A percentile compares a stretch with the other conserved stretches of the same genome.
phyloP scores from a whole-genome alignment of 2,329 filamentous ascomycete species.

The Neofusicoccum laricinum region DNA sequence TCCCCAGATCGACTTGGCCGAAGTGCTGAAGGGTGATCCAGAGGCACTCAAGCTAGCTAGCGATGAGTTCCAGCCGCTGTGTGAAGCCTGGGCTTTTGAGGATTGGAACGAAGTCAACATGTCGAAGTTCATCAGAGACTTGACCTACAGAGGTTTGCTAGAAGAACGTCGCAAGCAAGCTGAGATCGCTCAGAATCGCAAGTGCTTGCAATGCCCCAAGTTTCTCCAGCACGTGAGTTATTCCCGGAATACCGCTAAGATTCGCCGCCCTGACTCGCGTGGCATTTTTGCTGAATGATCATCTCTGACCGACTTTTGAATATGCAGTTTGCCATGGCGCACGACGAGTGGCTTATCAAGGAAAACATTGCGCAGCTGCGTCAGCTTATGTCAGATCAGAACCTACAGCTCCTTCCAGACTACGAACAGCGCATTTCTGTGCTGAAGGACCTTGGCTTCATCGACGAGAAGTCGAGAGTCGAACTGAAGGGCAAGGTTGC shows the following conservation, averaged over 20 bases:
- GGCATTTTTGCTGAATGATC: slow-evolving; percentile 22
- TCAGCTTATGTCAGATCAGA: slow-evolving; percentile 90
- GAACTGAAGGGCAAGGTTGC: slow-evolving; percentile 97
- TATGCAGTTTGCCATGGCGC: slow-evolving; percentile 81
- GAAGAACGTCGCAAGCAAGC: slow-evolving; percentile 67
- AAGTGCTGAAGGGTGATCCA: slow-evolving; percentile 37
- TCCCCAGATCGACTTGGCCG: slow-evolving; percentile 36
- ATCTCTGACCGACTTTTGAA: slow-evolving; percentile 3
- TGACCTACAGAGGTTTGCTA: slow-evolving; percentile 76
- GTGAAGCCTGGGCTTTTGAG: slow-evolving; percentile 68
- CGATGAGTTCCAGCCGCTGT: slow-evolving; percentile 66
- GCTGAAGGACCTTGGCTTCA: slow-evolving; percentile 85
- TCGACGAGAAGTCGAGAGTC: slow-evolving; percentile 82
- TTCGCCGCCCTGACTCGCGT: neutral
- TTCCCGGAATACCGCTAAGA: neutral
- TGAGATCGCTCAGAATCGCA: slow-evolving; percentile 59
- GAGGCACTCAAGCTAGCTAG: slow-evolving; percentile 60
- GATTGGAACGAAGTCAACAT: slow-evolving; percentile 85
- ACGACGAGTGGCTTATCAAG: slow-evolving; percentile 94
- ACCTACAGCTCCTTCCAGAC: slow-evolving; percentile 90
- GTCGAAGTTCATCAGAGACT: slow-evolving; percentile 69
- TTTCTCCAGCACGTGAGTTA: slow-evolving; percentile 85
- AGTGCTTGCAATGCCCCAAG: slow-evolving; percentile 67
- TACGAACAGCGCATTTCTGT: slow-evolving; percentile 95
- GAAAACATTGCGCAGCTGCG: slow-evolving; percentile 88